phyloP scores from a whole-genome alignment of 129 eudicot species.

The Oenanthe sinensis region DNA sequence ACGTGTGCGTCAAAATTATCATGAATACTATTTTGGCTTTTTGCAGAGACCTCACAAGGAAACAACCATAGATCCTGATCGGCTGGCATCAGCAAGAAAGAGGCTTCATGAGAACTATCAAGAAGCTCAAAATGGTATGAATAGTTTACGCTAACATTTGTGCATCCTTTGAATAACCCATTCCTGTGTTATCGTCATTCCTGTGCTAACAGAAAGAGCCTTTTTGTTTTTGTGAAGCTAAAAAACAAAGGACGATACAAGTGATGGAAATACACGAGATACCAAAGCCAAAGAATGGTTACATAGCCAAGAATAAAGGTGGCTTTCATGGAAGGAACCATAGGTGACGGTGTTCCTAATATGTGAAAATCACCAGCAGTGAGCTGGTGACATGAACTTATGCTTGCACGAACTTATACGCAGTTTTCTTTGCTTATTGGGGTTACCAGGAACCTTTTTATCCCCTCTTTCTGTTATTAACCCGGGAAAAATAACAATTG shows the following conservation, averaged over 20 bases:
- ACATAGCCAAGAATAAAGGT: conserved; percentile 79
- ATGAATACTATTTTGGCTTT: conserved; percentile 13
- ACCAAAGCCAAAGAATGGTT: conserved; percentile 83
- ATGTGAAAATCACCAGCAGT: neutral
- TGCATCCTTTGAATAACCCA: neutral
- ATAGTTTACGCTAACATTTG: neutral
- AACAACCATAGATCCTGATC: conserved; percentile 51
- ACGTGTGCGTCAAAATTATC: neutral
- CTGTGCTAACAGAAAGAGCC: too few relatives aligned
- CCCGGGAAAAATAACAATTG: conserved; percentile 2
- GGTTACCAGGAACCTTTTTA: conserved; percentile 21
- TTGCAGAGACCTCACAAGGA: conserved; percentile 61
- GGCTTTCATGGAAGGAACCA: conserved; percentile 76
- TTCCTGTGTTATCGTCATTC: neutral
- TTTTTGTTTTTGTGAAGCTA: conserved; percentile 49
- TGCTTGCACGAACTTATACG: neutral
- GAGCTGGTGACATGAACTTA: neutral
- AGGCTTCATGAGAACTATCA: conserved; percentile 97
- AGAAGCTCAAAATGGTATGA: conserved; percentile 83
- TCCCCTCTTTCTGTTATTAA: conserved; percentile 10
- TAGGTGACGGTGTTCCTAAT: conserved; percentile 24
- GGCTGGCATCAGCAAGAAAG: conserved; percentile 74
- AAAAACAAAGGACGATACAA: conserved; percentile 93
- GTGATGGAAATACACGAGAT: conserved; percentile 97
- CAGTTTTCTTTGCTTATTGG: conserved; percentile 4